These are phyloP conservation scores for Pseudocercospora musae DNA, from an alignment of 2,329 filamentous ascomycete genomes.

Conservation along the genomic window DNA sequence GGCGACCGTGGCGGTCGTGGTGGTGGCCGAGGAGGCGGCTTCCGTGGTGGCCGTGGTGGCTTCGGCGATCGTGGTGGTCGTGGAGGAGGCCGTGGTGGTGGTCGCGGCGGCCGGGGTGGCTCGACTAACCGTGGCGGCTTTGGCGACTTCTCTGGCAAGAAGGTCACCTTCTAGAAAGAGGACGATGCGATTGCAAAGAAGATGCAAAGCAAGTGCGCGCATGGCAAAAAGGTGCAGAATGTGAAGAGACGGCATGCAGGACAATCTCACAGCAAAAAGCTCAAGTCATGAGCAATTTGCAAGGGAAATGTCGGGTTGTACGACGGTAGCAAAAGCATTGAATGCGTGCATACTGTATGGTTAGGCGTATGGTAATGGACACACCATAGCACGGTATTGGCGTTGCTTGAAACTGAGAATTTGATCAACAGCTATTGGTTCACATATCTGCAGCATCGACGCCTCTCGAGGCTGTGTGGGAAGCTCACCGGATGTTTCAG, in stretches of 20 bases:
- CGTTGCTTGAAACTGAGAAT: neutral
- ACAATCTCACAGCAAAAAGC: neutral
- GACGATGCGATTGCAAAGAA: neutral
- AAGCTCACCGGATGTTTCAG: too few relatives aligned
- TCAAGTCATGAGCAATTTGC: neutral
- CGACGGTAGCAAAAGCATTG: neutral
- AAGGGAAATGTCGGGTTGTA: neutral
- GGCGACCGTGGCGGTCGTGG: slow-evolving; percentile 40
- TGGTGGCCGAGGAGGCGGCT: slow-evolving; percentile 43
- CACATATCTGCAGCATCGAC: too few relatives aligned
- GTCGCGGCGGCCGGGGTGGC: slow-evolving; percentile 52
- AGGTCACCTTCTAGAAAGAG: slow-evolving; percentile 60
- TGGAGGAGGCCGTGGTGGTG: slow-evolving; percentile 50
- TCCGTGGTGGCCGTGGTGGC: slow-evolving; percentile 36
- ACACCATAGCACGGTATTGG: neutral
- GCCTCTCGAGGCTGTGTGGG: neutral
- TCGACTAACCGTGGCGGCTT: slow-evolving; percentile 56
- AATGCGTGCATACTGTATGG: neutral
- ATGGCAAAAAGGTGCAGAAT: neutral
- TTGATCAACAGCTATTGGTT: neutral
- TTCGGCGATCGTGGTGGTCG: slow-evolving; percentile 39
- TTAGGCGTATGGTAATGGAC: neutral
- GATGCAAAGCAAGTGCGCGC: neutral
- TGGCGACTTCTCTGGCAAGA: slow-evolving; percentile 72
- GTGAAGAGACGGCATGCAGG: neutral